phyloP scores from a whole-genome alignment of 2,329 filamentous ascomycete genomes.

The Ophiocordyceps camponoti-floridani region DNA sequence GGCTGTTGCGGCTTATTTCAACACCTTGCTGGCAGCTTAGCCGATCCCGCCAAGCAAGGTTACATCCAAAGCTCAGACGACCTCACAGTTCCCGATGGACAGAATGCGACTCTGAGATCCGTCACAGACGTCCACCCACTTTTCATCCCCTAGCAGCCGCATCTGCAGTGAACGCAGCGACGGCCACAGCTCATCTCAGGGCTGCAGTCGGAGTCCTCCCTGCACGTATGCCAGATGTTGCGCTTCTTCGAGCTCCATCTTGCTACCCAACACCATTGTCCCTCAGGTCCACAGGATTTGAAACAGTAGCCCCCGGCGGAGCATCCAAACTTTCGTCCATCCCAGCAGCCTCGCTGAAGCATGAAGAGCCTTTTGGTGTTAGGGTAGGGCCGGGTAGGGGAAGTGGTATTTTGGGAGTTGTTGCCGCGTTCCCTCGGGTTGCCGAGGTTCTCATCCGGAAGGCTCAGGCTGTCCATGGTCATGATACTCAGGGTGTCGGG shows the following conservation, averaged over 20 bases:
- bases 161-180: neutral
- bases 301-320: neutral
- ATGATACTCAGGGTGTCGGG: neutral
- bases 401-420: too few relatives aligned
- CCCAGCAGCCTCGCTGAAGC: neutral
- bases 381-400: neutral
- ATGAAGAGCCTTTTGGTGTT: neutral
- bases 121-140: neutral
- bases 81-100: neutral
- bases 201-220: neutral
- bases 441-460: neutral
- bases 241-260: neutral
- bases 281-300: neutral
- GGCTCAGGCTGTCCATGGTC: neutral
- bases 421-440: neutral
- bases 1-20: too few relatives aligned
- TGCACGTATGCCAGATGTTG: neutral
- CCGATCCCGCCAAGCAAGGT: too few relatives aligned
- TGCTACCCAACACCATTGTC: neutral
- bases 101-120: neutral
- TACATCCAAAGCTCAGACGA: neutral
- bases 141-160: neutral
- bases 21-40: too few relatives aligned
- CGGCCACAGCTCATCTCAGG: neutral
- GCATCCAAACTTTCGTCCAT: neutral